These are phyloP conservation scores for Pseudozyma sp. DNA, from an alignment of 1,284 basidiomycete genomes.

Conservation along the genomic window DNA sequence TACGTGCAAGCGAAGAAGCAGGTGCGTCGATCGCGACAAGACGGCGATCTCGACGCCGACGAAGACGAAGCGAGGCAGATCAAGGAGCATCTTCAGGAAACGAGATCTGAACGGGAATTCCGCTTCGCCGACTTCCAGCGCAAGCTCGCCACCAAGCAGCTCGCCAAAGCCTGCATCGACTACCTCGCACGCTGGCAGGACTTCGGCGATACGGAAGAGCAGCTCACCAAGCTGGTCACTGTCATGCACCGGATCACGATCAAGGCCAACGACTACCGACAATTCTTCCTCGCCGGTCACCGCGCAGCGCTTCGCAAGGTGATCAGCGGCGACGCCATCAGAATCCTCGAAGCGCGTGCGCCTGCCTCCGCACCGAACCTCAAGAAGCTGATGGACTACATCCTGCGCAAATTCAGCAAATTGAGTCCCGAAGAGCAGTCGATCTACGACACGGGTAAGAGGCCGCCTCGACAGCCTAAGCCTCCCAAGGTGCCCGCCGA, in stretches of 20 bases:
- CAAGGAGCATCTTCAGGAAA: conserved; percentile 44
- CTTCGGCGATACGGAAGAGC: conserved; percentile 46
- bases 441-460: conserved; percentile 55
- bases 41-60: conserved; percentile 44
- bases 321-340: conserved; percentile 42
- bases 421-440: conserved; percentile 56
- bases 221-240: conserved; percentile 57
- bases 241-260: conserved; percentile 65
- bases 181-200: conserved; percentile 63
- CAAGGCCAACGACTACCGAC: conserved; percentile 53
- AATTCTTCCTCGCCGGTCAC: conserved; percentile 54
- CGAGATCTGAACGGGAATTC: conserved; percentile 61
- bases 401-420: conserved; percentile 61
- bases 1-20: conserved; percentile 60
- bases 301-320: conserved; percentile 46
- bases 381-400: conserved; percentile 58
- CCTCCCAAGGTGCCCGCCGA: conserved; percentile 53
- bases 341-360: conserved; percentile 39
- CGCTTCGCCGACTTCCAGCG: conserved; percentile 63
- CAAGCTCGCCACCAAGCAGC: conserved; percentile 56
- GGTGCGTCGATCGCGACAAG: conserved; percentile 43
- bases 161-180: conserved; percentile 60
- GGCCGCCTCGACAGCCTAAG: conserved; percentile 48
- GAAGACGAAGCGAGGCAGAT: conserved; percentile 47
- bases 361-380: conserved; percentile 44